Conservation (phyloP, 1,284 basidiomycete genomes). For the Ceratobasidium sp. region DNA sequence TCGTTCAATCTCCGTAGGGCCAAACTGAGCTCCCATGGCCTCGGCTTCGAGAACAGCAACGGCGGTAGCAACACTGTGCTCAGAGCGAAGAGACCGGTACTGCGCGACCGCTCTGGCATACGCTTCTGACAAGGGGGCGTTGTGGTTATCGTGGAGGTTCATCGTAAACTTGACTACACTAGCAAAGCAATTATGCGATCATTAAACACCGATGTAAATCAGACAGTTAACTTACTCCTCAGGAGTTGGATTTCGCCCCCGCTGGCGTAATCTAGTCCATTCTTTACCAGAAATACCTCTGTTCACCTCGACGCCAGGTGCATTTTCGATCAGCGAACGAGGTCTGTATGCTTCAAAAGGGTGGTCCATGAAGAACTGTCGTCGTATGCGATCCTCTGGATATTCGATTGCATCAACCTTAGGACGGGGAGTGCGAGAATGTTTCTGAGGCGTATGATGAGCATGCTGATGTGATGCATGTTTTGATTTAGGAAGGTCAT, state of each 20-base stretch:
- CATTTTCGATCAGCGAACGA: slow-evolving; percentile 72
- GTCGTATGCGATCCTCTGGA: slow-evolving; percentile 83
- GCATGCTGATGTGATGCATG: slow-evolving; percentile 47
- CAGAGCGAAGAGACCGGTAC: slow-evolving; percentile 84
- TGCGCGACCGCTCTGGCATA: slow-evolving; percentile 83
- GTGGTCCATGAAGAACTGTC: slow-evolving; percentile 94
- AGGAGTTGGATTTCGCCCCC: slow-evolving; percentile 80
- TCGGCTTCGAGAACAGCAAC: slow-evolving; percentile 85
- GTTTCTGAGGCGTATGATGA: slow-evolving; percentile 52
- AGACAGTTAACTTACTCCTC: slow-evolving; percentile 78
- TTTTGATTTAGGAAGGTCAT: slow-evolving; percentile 45
- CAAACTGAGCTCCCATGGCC: slow-evolving; percentile 74
- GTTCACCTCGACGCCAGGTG: slow-evolving; percentile 49
- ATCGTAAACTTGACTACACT: slow-evolving; percentile 84
- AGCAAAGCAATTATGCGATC: slow-evolving; percentile 19
- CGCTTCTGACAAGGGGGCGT: slow-evolving; percentile 75
- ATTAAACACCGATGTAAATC: slow-evolving; percentile 35
- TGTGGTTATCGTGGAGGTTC: slow-evolving; percentile 74
- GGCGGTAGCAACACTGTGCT: slow-evolving; percentile 78
- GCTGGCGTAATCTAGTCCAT: slow-evolving; percentile 81
- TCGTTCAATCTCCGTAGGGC: slow-evolving; percentile 64
- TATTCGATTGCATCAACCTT: slow-evolving; percentile 75
- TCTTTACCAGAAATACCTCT: slow-evolving; percentile 62
- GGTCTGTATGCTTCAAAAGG: slow-evolving; percentile 94
- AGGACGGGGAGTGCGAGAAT: slow-evolving; percentile 57